phyloP scores from a whole-genome alignment of 768 basidiomycete genomes.

The Exidia glandulosa region DNA sequence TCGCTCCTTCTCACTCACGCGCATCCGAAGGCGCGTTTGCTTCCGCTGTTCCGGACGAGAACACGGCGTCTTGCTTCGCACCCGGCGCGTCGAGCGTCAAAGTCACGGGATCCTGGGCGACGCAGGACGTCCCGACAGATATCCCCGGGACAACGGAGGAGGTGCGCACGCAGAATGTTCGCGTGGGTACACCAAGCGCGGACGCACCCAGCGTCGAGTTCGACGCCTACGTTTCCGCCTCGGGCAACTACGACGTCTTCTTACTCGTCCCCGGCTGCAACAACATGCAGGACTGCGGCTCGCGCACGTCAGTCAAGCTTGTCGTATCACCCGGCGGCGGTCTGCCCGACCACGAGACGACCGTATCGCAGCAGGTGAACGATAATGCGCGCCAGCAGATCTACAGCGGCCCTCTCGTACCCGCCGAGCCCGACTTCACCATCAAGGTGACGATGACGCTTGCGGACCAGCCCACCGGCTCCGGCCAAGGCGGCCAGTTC shows the following conservation, averaged over 20 bases:
- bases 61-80: constrained; percentile 65
- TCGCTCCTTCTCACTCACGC: not conserved
- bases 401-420: constrained; percentile 78
- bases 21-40: constrained; percentile 52
- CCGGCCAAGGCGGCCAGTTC: constrained; percentile 56
- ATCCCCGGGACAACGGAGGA: constrained; percentile 74
- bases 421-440: constrained; percentile 58
- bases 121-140: constrained; percentile 49
- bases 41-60: constrained; percentile 52
- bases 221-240: constrained; percentile 84
- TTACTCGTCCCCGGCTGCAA: constrained; percentile 81
- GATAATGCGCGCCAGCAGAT: constrained; percentile 50
- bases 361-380: constrained; percentile 59
- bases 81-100: constrained; percentile 60
- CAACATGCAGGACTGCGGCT: constrained; percentile 64
- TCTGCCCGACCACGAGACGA: constrained; percentile 52
- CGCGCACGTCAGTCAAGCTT: constrained; percentile 72
- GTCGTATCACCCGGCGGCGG: constrained; percentile 70
- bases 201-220: constrained; percentile 73
- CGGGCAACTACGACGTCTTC: constrained; percentile 77
- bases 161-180: constrained; percentile 57
- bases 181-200: constrained; percentile 48
- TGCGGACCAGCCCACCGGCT: constrained; percentile 50
- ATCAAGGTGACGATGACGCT: constrained; percentile 68
- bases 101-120: constrained; percentile 59